Evolutionary conservation across 2,329 filamentous ascomycete genomes (phyloP).

Genomic region (Macrophomina pseudophaseolina): DNA sequence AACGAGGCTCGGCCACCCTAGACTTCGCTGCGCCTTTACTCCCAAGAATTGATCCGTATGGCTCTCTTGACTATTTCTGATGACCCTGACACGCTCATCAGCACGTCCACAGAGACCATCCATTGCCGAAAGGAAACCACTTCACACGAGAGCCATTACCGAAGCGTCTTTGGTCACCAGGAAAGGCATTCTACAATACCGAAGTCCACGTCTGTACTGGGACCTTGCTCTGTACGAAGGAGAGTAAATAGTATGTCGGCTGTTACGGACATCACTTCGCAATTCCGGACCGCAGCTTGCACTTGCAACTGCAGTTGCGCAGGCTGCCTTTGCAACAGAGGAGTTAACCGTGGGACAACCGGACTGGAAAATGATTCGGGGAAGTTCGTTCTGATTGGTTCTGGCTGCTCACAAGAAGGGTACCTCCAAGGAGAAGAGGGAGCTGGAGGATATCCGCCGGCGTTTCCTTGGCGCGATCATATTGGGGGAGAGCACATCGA

Average conservation of each 20-base stretch:
- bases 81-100: constrained; percentile 12
- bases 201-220: neutral
- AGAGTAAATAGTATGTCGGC: constrained; percentile 6
- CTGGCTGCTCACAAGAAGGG: neutral
- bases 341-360: neutral
- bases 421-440: constrained; percentile 1
- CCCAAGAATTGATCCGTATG: constrained; percentile 2
- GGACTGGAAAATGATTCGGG: neutral
- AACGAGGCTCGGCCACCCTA: constrained; percentile 14
- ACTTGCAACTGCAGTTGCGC: constrained; percentile 17
- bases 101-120: constrained; percentile 18
- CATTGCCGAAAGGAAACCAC: neutral
- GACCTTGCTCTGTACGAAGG: neutral
- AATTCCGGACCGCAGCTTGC: neutral
- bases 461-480: constrained; percentile 7
- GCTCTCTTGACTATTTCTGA: neutral
- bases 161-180: too few species aligned
- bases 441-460: neutral
- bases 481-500: constrained; percentile 8
- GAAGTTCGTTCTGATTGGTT: neutral
- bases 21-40: neutral
- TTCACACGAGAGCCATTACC: neutral
- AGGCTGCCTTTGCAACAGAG: neutral
- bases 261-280: neutral
- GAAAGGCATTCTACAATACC: too few species aligned